Evolutionary conservation across 805 yeast genomes (phyloP).

Genomic region (Kluyveromyces wickerhamii): DNA sequence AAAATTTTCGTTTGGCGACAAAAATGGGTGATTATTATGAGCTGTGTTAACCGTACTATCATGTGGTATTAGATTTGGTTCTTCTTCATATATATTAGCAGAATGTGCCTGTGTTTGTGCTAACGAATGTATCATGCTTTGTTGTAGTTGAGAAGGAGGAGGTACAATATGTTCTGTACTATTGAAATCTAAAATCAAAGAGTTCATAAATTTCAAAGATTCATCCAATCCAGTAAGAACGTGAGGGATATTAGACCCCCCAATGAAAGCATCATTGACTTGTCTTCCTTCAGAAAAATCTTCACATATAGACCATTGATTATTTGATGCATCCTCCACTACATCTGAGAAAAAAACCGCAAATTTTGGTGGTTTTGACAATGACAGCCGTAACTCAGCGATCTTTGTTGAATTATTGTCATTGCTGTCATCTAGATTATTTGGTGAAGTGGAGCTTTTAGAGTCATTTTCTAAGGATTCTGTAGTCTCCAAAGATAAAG

Average conservation of each 20-base stretch:
- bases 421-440: conserved; percentile 14
- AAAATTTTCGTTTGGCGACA: conserved; percentile 3
- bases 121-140: not conserved
- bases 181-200: conserved; percentile 43
- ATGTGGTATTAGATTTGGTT: not conserved
- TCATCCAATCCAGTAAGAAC: conserved; percentile 51
- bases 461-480: conserved; percentile 14
- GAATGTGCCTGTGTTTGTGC: not conserved
- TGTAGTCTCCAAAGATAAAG: conserved; percentile 41
- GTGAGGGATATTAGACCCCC: conserved; percentile 61
- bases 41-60: not conserved
- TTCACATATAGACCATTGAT: conserved; percentile 75
- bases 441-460: conserved; percentile 2
- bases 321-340: conserved; percentile 39
- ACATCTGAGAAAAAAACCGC: conserved; percentile 66
- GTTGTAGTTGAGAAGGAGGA: conserved; percentile 10
- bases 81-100: conserved; percentile 1
- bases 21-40: conserved; percentile 1
- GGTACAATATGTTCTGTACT: conserved; percentile 27
- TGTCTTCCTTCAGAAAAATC: conserved; percentile 82
- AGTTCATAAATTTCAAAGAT: conserved; percentile 45
- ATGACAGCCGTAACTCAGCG: conserved; percentile 42
- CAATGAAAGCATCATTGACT: conserved; percentile 57
- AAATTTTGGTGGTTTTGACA: conserved; percentile 62
- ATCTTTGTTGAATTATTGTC: conserved; percentile 15